A percentile compares a stretch with the other conserved stretches of the same genome.
phyloP scores from a whole-genome alignment of 2,329 filamentous ascomycete species.

The Neoarthrinium moseri region DNA sequence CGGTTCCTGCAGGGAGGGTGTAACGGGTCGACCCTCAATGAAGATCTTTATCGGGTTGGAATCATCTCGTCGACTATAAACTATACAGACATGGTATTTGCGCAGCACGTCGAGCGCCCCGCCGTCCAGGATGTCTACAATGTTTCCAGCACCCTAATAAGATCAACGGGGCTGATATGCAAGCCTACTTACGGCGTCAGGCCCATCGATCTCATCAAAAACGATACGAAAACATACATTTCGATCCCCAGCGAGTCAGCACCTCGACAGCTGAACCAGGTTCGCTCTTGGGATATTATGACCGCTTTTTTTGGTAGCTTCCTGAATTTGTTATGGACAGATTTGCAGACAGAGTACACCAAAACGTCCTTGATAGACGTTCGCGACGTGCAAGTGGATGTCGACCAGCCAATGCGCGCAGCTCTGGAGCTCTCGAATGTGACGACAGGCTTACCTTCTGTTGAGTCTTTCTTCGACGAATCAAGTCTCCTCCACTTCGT shows the following conservation, averaged over 20 bases:
- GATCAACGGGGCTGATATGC: no score
- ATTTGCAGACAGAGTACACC: no score
- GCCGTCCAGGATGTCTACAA: no score
- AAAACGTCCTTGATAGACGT: not conserved
- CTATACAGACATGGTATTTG: no score
- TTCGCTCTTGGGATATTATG: not conserved
- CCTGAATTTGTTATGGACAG: not conserved
- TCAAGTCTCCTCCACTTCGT: conserved; percentile 18
- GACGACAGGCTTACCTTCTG: conserved; percentile 12
- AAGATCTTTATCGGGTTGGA: no score
- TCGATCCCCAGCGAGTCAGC: not conserved
- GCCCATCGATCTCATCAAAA: not conserved
- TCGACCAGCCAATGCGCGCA: not conserved
- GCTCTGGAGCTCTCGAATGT: not conserved
- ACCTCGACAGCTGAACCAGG: not conserved
- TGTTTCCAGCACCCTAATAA: no score
- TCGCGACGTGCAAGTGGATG: not conserved
- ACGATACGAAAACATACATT: not conserved
- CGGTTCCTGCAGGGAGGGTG: no score
- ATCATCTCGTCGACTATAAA: no score
- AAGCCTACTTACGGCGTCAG: not conserved
- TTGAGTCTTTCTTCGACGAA: conserved; percentile 16
- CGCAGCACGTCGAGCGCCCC: no score
- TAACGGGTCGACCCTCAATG: no score
- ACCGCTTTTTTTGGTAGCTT: not conserved